Base-by-base conservation (phyloP, 768 basidiomycete genomes). In the Ramaria sp. region DNA sequence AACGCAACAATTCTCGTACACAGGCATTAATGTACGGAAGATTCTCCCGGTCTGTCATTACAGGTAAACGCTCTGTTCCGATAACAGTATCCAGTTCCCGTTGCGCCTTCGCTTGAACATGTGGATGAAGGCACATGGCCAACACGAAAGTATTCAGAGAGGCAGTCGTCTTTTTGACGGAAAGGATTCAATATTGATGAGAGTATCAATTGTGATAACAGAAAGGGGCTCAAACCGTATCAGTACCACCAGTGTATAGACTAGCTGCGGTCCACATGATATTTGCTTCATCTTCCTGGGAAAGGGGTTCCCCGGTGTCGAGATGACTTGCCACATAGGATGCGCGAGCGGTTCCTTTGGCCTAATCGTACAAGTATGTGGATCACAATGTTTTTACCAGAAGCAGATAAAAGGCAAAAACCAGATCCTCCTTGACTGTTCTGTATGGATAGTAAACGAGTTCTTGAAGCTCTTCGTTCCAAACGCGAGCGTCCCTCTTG, bases 51-150 rank as follows among this genome's bases (percentile, higher is more conserved):
- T 70, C 67, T n/a, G 58, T 51, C 30, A 62, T 58, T 0, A 43
- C 60, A 0, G 69, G 66, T 28, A 68, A 56, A 13, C 67, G 59
- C 16, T 67, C 61, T 5, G 54, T 47, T 13, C 71, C 70, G 3
- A 71, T 57, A 27, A 67, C 68, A 3, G 69, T 68, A 54, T 73
- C 69, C 5, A 73, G 57, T 54, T 73, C 71, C n/a, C 57, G 64
- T 9, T 67, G 68, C 9, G 69, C 70, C 24, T 58, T 61, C 2
- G 44, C 55, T 42, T 68, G 66, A 3, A 66, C 59, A 3, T 66
- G 60, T 0, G 70, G 71, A 55, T 65, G 56, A 12, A 62, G 59
- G n/a, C 64, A 59, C 59, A 67, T 63, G 3, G 66, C 58, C 1
- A 66, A 60, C 16, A 69, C 43, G 60, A 69, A 67, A 24, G 43